Conservation (phyloP, 169 alveolate genomes). For the Plasmodium vivax region DNA sequence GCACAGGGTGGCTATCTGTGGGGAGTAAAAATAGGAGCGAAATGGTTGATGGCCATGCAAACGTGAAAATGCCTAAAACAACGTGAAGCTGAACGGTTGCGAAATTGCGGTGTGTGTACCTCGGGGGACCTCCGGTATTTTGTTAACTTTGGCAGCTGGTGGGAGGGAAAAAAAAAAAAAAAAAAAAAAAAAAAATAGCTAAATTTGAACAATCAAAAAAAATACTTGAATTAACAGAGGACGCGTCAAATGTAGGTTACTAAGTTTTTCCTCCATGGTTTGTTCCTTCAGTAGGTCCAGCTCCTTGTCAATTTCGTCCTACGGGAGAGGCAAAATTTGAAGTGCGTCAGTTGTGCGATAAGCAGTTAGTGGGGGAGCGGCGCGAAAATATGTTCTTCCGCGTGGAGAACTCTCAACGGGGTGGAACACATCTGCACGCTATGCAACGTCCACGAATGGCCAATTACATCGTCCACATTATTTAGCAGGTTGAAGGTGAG, state of each 20-base stretch:
- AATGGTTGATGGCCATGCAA: not conserved
- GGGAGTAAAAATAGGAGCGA: not conserved
- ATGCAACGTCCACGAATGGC: not conserved
- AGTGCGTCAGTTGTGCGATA: not conserved
- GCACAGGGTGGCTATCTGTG: not conserved
- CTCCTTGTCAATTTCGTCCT: constrained; percentile 73
- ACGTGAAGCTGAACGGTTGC: not conserved
- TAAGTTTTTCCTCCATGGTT: constrained; percentile 63
- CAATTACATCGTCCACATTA: constrained; percentile 69
- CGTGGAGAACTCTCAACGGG: not conserved
- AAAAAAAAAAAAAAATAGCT: constrained; percentile 12
- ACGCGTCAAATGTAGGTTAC: constrained; percentile 10
- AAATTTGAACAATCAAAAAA: not conserved
- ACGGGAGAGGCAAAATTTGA: not conserved
- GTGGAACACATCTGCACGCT: not conserved
- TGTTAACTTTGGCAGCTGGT: constrained; percentile 36
- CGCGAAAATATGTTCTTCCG: not conserved
- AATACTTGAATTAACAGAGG: not conserved
- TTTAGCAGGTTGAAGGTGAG: constrained; percentile 43
- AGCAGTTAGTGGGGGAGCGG: not conserved
- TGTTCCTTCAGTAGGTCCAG: constrained; percentile 57
- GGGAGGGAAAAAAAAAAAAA: not conserved
- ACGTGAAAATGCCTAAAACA: not conserved
- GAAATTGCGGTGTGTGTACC: constrained; percentile 4
- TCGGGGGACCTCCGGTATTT: constrained; percentile 22